Percentiles rank a stretch among this genome's conserved stretches.
Conservation (phyloP, 2,329 filamentous ascomycete genomes). For the Hirsutella thompsonii region DNA sequence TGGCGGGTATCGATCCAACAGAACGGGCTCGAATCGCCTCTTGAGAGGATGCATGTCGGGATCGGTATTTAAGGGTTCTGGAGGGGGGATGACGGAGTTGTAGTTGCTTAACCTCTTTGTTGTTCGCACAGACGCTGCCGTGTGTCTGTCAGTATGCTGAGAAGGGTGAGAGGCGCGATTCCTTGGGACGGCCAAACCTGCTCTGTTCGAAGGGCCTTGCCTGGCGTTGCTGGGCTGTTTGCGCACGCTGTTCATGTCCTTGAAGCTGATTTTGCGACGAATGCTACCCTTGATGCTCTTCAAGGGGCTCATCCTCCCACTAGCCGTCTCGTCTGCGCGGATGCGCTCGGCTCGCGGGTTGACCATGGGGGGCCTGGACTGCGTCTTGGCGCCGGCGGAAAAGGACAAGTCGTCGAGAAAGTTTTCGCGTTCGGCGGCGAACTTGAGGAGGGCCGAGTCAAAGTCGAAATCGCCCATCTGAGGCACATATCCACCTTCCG, state of each 20-base stretch:
- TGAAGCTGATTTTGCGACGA: constrained; percentile 79
- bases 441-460: constrained; percentile 84
- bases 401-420: constrained; percentile 90
- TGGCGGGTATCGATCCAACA: constrained; percentile 86
- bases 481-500: constrained; percentile 3
- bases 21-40: constrained; percentile 87
- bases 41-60: constrained; percentile 94
- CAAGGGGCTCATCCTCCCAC: constrained; percentile 41
- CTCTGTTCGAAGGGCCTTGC: constrained; percentile 41
- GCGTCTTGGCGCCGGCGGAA: constrained; percentile 67
- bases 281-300: constrained; percentile 69
- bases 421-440: constrained; percentile 85
- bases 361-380: constrained; percentile 57
- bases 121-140: constrained; percentile 56
- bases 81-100: constrained; percentile 91
- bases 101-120: constrained; percentile 89
- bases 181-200: constrained; percentile 23
- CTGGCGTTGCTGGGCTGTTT: constrained; percentile 67
- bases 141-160: constrained; percentile 2
- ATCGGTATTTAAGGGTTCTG: constrained; percentile 78
- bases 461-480: constrained; percentile 69
- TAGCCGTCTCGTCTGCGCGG: constrained; percentile 54
- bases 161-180: not conserved
- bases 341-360: constrained; percentile 74
- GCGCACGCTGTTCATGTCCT: constrained; percentile 91